Evolutionary conservation across 805 yeast genomes (phyloP).

Genomic region (Wickerhamomyces mucosus): DNA sequence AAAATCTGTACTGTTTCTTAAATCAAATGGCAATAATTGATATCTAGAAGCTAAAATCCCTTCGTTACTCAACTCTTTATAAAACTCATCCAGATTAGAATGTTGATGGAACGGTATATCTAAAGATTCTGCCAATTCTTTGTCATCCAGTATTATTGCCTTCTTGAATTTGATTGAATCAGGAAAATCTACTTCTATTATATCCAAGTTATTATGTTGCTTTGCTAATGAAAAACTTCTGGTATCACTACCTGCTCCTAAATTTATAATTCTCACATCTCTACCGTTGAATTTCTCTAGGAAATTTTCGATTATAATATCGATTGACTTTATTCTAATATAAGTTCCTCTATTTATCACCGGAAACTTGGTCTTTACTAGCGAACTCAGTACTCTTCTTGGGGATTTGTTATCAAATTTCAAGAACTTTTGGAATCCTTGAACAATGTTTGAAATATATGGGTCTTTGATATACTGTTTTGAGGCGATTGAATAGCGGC

Average conservation of each 20-base stretch:
- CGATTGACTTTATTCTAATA: slow-evolving; percentile 46
- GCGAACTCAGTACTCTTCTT: slow-evolving; percentile 9
- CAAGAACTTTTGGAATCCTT: slow-evolving; percentile 14
- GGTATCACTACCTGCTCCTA: slow-evolving; percentile 65
- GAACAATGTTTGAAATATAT: slow-evolving; percentile 8
- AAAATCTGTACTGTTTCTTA: slow-evolving; percentile 22
- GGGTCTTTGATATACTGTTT: slow-evolving; percentile 39
- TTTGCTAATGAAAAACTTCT: slow-evolving; percentile 30
- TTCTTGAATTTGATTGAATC: slow-evolving; percentile 37
- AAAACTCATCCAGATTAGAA: slow-evolving; percentile 3
- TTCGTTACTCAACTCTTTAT: slow-evolving; percentile 18
- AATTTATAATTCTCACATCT: slow-evolving; percentile 45
- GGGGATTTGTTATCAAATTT: slow-evolving; percentile 16
- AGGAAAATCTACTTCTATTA: slow-evolving; percentile 43
- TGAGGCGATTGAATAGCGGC: slow-evolving; percentile 44
- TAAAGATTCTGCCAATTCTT: slow-evolving; percentile 4
- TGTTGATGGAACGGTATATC: slow-evolving; percentile 4
- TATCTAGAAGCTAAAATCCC: slow-evolving; percentile 12
- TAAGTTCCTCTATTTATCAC: slow-evolving; percentile 67
- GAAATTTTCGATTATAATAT: slow-evolving; percentile 35
- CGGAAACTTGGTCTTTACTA: slow-evolving; percentile 30
- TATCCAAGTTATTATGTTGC: slow-evolving; percentile 21
- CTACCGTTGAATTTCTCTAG: slow-evolving; percentile 17
- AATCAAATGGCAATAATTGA: slow-evolving; percentile 24
- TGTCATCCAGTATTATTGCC: slow-evolving; percentile 11